Percentiles rank a stretch among this genome's conserved stretches.
Evolutionary conservation across 768 basidiomycete genomes (phyloP).

Genomic region (Lactarius sanguifluus): DNA sequence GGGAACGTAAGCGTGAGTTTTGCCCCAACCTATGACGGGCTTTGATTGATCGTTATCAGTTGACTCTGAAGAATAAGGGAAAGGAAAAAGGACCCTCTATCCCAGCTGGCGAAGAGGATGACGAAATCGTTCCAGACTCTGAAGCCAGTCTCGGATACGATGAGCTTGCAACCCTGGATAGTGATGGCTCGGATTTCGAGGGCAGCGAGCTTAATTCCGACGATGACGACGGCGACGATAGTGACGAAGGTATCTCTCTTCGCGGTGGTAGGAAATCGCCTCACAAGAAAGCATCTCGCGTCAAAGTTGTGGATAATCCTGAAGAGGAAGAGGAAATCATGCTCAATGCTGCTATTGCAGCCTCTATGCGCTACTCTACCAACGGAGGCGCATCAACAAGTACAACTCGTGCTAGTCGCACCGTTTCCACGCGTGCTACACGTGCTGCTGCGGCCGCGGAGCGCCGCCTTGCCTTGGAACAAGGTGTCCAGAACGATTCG

Average conservation of each 20-base stretch:
- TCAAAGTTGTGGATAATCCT: constrained; percentile 10
- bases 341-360: constrained; percentile 55
- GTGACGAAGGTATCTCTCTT: constrained; percentile 14
- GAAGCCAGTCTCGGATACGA: constrained; percentile 39
- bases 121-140: constrained; percentile 50
- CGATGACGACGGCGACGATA: constrained; percentile 19
- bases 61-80: constrained; percentile 22
- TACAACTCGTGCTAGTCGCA: constrained; percentile 37
- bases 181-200: constrained; percentile 31
- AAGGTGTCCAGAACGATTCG: constrained; percentile 30
- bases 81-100: constrained; percentile 21
- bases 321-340: constrained; percentile 42
- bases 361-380: constrained; percentile 43
- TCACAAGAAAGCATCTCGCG: constrained; percentile 4
- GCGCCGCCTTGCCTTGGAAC: constrained; percentile 42
- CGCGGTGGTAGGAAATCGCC: constrained; percentile 12
- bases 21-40: constrained; percentile 9
- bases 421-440: constrained; percentile 42
- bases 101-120: constrained; percentile 1
- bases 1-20: constrained; percentile 28
- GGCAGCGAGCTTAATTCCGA: constrained; percentile 56
- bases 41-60: constrained; percentile 19
- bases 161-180: constrained; percentile 30
- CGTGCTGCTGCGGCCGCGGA: constrained; percentile 55
- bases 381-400: constrained; percentile 35